phyloP scores from a whole-genome alignment of 2,329 filamentous ascomycete genomes.

The Arthrobotrys sphaeroides region DNA sequence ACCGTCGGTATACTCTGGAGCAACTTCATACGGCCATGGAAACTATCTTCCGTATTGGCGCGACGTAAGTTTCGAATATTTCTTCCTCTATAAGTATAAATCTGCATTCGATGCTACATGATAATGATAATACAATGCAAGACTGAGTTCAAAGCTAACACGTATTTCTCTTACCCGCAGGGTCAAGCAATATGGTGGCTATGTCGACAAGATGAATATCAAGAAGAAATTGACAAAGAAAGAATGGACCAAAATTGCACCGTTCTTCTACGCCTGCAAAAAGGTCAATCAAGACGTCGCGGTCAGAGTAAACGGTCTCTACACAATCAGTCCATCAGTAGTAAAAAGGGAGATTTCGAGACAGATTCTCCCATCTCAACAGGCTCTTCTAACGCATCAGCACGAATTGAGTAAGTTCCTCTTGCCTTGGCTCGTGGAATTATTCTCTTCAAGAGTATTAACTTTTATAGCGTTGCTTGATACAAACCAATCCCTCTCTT shows the following conservation, averaged over 20 bases:
- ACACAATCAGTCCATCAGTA: not conserved
- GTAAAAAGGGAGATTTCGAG: not conserved
- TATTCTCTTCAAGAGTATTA: too few relatives aligned
- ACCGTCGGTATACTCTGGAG: not conserved
- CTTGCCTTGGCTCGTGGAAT: not conserved
- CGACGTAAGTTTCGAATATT: slow-evolving; percentile 12
- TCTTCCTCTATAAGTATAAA: too few relatives aligned
- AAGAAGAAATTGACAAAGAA: slow-evolving; percentile 2
- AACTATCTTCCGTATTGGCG: slow-evolving; percentile 1
- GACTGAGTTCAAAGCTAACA: not conserved
- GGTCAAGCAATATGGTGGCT: slow-evolving; percentile 4
- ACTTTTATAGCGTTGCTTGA: too few relatives aligned
- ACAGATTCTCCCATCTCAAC: not conserved
- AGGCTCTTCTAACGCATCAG: not conserved
- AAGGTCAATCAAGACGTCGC: not conserved
- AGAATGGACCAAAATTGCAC: not conserved
- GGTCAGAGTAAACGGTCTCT: not conserved
- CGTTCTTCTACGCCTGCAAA: slow-evolving; percentile 8
- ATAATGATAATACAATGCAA: too few relatives aligned
- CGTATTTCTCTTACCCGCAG: not conserved
- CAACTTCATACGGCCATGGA: slow-evolving; percentile 11
- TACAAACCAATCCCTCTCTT: not conserved
- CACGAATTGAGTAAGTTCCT: not conserved
- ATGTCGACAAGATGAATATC: not conserved
- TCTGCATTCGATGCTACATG: too few relatives aligned